Evolutionary conservation across 2,329 filamentous ascomycete genomes (phyloP), one percentile per base, ranked within the genome.

Genomic region (Ceratocystis huliohia): DNA sequence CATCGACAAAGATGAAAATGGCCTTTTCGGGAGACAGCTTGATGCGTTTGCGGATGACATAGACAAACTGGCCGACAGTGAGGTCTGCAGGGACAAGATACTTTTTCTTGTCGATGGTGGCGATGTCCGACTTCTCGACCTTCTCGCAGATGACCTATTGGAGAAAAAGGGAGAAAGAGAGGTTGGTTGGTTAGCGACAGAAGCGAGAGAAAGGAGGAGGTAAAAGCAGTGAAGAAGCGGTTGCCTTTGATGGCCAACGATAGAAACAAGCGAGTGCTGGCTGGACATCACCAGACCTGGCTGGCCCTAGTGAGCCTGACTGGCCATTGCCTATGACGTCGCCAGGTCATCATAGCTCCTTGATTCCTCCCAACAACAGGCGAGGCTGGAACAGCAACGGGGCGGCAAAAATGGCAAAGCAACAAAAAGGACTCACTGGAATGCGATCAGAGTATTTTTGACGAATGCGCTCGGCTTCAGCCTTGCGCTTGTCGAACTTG

Each of bases 61-160:
- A 99, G 80, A 99, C 94, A 76, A 99, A 96, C 87, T 99, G 94
- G 73, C 94, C 94, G 70, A 99, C 94, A 70, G 94, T 99, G 75
- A 99, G 85, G 76, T 99, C 94, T 72, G 94, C 91, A 15, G 94
- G 94, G 33, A 99, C 94, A 62, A 99, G 85, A 75, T 99, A 99
- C 82, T 99, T 99, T 87, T 99, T 99, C 88, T 99, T 99, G 81
- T 99, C 94, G 83, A 99, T 99, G 72, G 94, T 97, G 69, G 94
- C 94, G 73, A 99, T 99, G 76, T 99, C 94, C 69, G 89, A 95
- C 82, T 96, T 97, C 81, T 99, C 94, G 72, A 97, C 93, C 83
- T 97, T 97, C 80, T 97, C 94, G 83, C 94, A 99, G 77, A 99
- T 99, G 70, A 99, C 93, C 92, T 96, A 73, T 72, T 69, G 33